Conservation (phyloP, 2,329 filamentous ascomycete genomes). For the Aspergillus brasiliensis region DNA sequence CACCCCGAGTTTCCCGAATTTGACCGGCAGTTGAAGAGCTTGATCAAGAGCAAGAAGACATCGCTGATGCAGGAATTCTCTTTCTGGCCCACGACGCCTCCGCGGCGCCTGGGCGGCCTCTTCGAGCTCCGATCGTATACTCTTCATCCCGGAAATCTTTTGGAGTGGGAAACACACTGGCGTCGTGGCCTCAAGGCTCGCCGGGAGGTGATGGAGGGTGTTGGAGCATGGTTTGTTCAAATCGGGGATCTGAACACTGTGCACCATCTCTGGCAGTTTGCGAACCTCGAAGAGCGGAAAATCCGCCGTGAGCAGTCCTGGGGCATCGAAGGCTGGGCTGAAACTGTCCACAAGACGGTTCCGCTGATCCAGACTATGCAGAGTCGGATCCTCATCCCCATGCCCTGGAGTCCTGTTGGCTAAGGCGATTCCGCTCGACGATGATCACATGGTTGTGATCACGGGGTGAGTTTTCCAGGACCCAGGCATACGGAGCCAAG, state of each 20-base stretch:
- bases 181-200: constrained; percentile 85
- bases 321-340: constrained; percentile 91
- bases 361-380: constrained; percentile 96
- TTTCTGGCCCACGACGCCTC: constrained; percentile 96
- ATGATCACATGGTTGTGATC: constrained; percentile 6
- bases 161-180: constrained; percentile 99
- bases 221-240: constrained; percentile 98
- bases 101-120: constrained; percentile 83
- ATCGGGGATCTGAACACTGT: constrained; percentile 97
- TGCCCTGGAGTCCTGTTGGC: constrained; percentile 94
- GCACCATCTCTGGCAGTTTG: constrained; percentile 98
- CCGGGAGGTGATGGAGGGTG: constrained; percentile 96
- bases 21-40: constrained; percentile 77
- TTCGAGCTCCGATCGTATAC: constrained; percentile 98
- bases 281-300: constrained; percentile 91
- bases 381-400: constrained; percentile 86
- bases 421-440: constrained; percentile 43
- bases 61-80: constrained; percentile 99
- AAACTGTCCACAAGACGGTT: constrained; percentile 98
- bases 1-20: constrained; percentile 85
- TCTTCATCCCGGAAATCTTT: constrained; percentile 87
- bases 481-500: neutral
- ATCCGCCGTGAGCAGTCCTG: constrained; percentile 90
- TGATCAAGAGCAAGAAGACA: constrained; percentile 81
- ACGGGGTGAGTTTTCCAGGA: constrained; percentile 3